These are phyloP conservation scores for Taiwanofungus camphoratus DNA, from an alignment of 1,284 basidiomycete species.

Conservation along the genomic window DNA sequence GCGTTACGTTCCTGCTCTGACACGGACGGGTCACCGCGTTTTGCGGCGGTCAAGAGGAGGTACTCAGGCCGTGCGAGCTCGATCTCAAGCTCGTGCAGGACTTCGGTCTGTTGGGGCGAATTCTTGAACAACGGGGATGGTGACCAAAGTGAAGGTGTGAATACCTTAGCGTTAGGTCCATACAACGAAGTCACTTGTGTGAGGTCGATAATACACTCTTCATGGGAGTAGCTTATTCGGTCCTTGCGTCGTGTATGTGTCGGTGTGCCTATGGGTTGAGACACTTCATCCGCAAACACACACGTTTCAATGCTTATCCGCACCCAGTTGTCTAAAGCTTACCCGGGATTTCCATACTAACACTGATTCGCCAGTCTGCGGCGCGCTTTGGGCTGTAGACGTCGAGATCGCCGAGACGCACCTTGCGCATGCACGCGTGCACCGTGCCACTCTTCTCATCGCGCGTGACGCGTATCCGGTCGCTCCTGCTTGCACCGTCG, in stretches of 20 bases:
- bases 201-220: constrained; percentile 89
- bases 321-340: constrained; percentile 24
- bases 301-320: constrained; percentile 12
- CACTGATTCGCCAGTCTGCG: constrained; percentile 91
- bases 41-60: constrained; percentile 51
- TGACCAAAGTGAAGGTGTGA: constrained; percentile 5
- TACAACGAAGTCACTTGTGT: constrained; percentile 76
- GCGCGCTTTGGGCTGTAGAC: constrained; percentile 76
- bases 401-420: constrained; percentile 84
- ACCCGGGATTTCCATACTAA: constrained; percentile 82
- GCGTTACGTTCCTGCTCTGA: constrained; percentile 61
- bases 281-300: constrained; percentile 31
- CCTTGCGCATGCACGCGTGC: constrained; percentile 69
- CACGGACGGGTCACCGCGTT: constrained; percentile 50
- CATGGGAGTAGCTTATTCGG: constrained; percentile 88
- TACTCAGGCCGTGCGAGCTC: constrained; percentile 62
- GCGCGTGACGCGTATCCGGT: constrained; percentile 81
- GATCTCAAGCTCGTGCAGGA: constrained; percentile 67
- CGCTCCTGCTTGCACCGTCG: constrained; percentile 41
- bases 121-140: not conserved
- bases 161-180: constrained; percentile 42
- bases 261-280: constrained; percentile 54
- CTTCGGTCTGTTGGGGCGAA: constrained; percentile 43
- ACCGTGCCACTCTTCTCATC: constrained; percentile 72
- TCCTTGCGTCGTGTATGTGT: constrained; percentile 76